Percentiles rank a stretch among this genome's conserved stretches.
These are phyloP conservation scores for Picocystis salinarum DNA, from an alignment of 139 green algal species.

Conservation along the genomic window DNA sequence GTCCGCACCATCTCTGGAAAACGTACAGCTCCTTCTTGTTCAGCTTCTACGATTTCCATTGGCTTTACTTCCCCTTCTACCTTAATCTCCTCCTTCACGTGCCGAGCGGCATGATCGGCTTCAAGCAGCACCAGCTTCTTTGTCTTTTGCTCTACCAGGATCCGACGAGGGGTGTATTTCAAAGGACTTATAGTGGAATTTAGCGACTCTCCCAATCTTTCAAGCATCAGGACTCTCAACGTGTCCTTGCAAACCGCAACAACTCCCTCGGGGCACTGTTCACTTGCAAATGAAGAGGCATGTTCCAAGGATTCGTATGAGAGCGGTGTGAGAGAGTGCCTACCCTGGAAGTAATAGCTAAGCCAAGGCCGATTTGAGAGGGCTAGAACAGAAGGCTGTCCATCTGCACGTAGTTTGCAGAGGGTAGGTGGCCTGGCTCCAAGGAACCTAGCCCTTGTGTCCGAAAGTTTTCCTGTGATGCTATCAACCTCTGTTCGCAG, in stretches of 20 bases:
- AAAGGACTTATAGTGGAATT: constrained; percentile 55
- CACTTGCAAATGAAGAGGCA: constrained; percentile 45
- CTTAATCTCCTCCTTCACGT: not conserved
- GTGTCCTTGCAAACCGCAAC: constrained; percentile 62
- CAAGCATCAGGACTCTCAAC: constrained; percentile 76
- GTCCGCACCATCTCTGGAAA: no score
- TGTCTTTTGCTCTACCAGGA: constrained; percentile 58
- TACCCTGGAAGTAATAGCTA: constrained; percentile 68
- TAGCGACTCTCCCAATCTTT: constrained; percentile 81
- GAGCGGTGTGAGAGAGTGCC: constrained; percentile 71
- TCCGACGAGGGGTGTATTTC: constrained; percentile 81
- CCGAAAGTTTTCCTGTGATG: constrained; percentile 42
- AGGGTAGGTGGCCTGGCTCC: constrained; percentile 65
- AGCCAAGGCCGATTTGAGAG: constrained; percentile 83
- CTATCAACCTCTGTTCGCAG: constrained; percentile 78
- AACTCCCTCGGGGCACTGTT: constrained; percentile 92
- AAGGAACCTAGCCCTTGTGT: constrained; percentile 84
- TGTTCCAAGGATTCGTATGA: constrained; percentile 60
- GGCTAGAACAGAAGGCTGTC: constrained; percentile 67
- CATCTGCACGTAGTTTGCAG: constrained; percentile 14
- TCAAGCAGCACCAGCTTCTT: constrained; percentile 25
- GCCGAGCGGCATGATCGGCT: constrained; percentile 7
- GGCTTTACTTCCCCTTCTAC: not conserved
- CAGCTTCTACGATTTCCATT: constrained; percentile 35
- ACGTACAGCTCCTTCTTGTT: constrained; percentile 79